Base-by-base conservation (phyloP, 495 filamentous ascomycete genomes). In the Stereocaulon alpinum region DNA sequence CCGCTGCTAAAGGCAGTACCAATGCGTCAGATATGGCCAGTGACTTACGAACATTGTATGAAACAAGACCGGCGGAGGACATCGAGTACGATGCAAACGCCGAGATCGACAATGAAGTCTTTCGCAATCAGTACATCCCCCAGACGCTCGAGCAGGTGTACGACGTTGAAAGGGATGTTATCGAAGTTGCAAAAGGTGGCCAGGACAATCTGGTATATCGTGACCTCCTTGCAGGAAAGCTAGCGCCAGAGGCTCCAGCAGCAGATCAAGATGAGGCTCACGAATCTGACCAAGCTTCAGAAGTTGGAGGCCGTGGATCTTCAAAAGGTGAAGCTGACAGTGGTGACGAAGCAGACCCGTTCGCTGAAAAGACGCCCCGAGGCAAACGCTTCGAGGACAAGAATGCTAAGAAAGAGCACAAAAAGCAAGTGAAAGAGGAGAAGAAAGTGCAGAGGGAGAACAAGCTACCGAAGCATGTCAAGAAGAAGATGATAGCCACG, bases 391-490 rank as follows among this genome's bases (percentile, higher is more conserved):
- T 92, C 67, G 83, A 91, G 67, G 90, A 96, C 66, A 96, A 97
- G 72, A 88, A 91, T 18, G 78, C 74, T 37, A 97, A 95, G 74
- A 87, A 85, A 75, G 82, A 83, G 60, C 92, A 95, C 66, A 98
- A 98, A 72, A 77, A 81, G 64, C 84, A 86, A 34, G 87, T 95
- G 55, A 97, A 97, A 72, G 94, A 96, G 67, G 92, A 88, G 63
- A 95, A 96, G 74, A 82, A 88, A 45, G 91, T 95, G 69, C 84
- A 89, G 71, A 74, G 93, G 59, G 90, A 92, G 68, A 86, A 86
- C 17, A 98, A 98, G 75, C 95, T 98, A 73, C 91, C 93, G 0
- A 98, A 98, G 73, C 80, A 95, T 65, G 49, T 91, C 34, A 98
- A 98, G 79, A 95, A 95, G 74, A 83, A 81, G 68, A 61, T 91